phyloP scores from a whole-genome alignment of 2,329 filamentous ascomycete genomes.

The Aspergillus caelatus region DNA sequence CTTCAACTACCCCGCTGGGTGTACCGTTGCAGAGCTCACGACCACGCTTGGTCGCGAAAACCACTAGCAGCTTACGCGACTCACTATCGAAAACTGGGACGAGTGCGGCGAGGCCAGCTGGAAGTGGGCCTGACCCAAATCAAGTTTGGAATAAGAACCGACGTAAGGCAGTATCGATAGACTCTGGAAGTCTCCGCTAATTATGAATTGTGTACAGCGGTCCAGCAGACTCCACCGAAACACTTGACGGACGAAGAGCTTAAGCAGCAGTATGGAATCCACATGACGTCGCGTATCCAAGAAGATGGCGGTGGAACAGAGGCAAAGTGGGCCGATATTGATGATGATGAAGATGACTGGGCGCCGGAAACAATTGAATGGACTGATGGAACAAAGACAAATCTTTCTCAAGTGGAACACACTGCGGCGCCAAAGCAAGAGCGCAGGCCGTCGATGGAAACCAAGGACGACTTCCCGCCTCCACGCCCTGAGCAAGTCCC shows the following conservation, averaged over 20 bases:
- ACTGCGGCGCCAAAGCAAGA: constrained; percentile 22
- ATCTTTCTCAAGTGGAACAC: constrained; percentile 52
- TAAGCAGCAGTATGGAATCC: constrained; percentile 70
- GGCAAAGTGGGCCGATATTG: constrained; percentile 70
- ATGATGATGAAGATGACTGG: constrained; percentile 71
- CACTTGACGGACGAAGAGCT: constrained; percentile 70
- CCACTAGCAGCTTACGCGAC: constrained; percentile 56
- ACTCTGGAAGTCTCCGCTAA: constrained; percentile 19
- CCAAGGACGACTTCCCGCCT: constrained; percentile 25
- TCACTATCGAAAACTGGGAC: constrained; percentile 53
- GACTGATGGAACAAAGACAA: constrained; percentile 70
- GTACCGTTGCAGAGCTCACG: constrained; percentile 51
- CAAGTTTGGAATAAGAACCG: constrained; percentile 72
- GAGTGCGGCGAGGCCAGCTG: constrained; percentile 48
- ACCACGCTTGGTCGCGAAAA: constrained; percentile 66
- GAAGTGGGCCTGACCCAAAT: constrained; percentile 63
- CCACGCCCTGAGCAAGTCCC: constrained; percentile 24
- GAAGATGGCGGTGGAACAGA: constrained; percentile 64
- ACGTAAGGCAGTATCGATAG: constrained; percentile 46
- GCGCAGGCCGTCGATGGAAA: constrained; percentile 21
- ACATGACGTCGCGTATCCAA: constrained; percentile 66
- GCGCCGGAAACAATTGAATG: constrained; percentile 69
- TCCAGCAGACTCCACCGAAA: constrained; percentile 60
- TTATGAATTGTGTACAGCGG: constrained; percentile 40
- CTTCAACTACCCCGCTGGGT: constrained; percentile 42